A percentile compares a stretch with the other conserved stretches of the same genome.
Evolutionary conservation across 176 grass and related monocot species (phyloP).

Genomic region (Bothriochloa decipiens): DNA sequence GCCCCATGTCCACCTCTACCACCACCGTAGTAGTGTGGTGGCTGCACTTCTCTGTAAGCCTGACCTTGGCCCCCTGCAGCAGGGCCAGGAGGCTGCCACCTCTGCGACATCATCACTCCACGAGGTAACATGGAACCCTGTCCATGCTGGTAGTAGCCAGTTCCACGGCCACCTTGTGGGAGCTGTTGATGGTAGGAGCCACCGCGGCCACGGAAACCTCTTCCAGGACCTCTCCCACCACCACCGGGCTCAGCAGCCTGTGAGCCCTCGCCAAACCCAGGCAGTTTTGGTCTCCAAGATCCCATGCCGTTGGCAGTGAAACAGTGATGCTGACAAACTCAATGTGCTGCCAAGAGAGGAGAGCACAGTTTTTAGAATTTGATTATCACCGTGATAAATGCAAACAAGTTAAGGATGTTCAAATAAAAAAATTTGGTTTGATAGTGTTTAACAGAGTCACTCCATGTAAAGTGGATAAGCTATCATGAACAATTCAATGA

Average conservation of each 20-base stretch:
- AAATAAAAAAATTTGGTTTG: not conserved
- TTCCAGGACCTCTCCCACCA: constrained; percentile 42
- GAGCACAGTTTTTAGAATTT: constrained; percentile 23
- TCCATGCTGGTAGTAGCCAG: constrained; percentile 39
- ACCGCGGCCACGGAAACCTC: constrained; percentile 32
- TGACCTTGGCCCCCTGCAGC: constrained; percentile 33
- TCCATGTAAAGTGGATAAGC: not conserved
- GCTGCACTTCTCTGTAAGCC: constrained; percentile 31
- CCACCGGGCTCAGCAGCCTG: constrained; percentile 37
- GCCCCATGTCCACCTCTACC: constrained; percentile 45
- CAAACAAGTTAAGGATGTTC: not conserved
- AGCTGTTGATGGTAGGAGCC: constrained; percentile 24
- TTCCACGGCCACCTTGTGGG: constrained; percentile 41
- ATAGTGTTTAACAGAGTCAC: not conserved
- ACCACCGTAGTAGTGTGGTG: constrained; percentile 41
- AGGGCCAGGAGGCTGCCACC: constrained; percentile 29
- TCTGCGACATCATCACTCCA: constrained; percentile 30
- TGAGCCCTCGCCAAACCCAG: constrained; percentile 47
- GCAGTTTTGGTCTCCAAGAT: constrained; percentile 44
- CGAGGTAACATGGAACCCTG: constrained; percentile 25
- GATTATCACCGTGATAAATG: not conserved
- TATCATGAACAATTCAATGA: constrained; percentile 17
- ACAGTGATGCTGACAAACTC: constrained; percentile 3
- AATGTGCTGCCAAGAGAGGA: constrained; percentile 26
- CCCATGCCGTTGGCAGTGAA: constrained; percentile 50